A percentile compares a stretch with the other conserved stretches of the same genome.
Conservation (phyloP, 2,329 filamentous ascomycete genomes). For the Fusarium torulosum region DNA sequence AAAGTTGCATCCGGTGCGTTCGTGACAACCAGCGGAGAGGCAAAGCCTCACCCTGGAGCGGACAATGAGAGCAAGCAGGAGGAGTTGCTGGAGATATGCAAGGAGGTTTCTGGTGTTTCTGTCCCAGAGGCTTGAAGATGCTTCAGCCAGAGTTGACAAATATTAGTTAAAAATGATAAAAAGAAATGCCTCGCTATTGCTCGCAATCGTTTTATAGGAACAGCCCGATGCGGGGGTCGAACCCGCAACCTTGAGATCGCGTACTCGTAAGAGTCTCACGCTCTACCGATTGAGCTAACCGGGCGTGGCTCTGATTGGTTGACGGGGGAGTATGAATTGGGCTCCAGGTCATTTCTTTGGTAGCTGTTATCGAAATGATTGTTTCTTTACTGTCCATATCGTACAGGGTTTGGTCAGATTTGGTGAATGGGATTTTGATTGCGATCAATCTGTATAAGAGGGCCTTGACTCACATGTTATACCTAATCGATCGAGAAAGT, state of each 20-base stretch:
- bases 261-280: slow-evolving; percentile 72
- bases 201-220: slow-evolving; percentile 38
- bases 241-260: slow-evolving; percentile 68
- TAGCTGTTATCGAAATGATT: accelerated
- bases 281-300: slow-evolving; percentile 64
- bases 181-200: slow-evolving; percentile 18
- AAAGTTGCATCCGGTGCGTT: slow-evolving; percentile 27
- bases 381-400: not conserved
- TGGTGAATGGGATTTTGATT: no score
- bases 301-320: slow-evolving; percentile 50
- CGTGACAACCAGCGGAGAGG: slow-evolving; percentile 25
- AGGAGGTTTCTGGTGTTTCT: slow-evolving; percentile 17
- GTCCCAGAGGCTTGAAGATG: not conserved
- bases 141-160: not conserved
- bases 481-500: no score
- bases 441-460: no score
- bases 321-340: accelerated
- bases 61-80: slow-evolving; percentile 32
- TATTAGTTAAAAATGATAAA: not conserved
- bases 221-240: slow-evolving; percentile 61
- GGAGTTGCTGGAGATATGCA: slow-evolving; percentile 27
- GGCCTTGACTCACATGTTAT: no score
- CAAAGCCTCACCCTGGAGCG: slow-evolving; percentile 26
- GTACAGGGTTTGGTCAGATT: no score
- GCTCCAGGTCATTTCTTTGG: not conserved